phyloP scores from a whole-genome alignment of 1,284 basidiomycete species.

The Austroboletus rostrupii region DNA sequence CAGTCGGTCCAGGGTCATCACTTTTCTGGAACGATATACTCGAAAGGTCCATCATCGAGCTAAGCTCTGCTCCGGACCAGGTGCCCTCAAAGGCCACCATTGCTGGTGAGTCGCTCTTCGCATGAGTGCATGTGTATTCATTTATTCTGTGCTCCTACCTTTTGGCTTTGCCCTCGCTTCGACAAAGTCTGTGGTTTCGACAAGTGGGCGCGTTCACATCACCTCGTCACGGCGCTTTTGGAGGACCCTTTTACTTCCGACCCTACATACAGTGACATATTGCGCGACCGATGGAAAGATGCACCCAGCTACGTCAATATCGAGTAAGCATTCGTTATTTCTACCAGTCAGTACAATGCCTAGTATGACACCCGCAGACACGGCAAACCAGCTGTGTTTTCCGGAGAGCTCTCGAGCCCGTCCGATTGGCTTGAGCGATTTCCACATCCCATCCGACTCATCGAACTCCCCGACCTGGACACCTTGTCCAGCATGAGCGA shows the following conservation, averaged over 20 bases:
- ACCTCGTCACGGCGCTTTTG: constrained; percentile 65
- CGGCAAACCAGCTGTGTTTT: constrained; percentile 19
- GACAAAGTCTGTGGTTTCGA: constrained; percentile 53
- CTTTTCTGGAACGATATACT: constrained; percentile 42
- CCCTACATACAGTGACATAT: constrained; percentile 34
- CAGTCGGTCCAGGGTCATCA: constrained; percentile 19
- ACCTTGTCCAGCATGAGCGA: constrained; percentile 14
- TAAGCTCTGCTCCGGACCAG: constrained; percentile 24
- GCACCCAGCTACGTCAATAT: constrained; percentile 33
- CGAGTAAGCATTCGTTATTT: constrained; percentile 36
- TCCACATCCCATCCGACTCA: constrained; percentile 43
- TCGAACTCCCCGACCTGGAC: constrained; percentile 38
- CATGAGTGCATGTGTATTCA: neutral
- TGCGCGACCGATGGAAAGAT: constrained; percentile 46
- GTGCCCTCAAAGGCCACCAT: constrained; percentile 36
- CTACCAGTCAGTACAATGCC: neutral
- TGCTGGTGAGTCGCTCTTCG: constrained; percentile 38
- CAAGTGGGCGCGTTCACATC: constrained; percentile 44
- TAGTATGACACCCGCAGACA: constrained; percentile 14
- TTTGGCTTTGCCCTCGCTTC: neutral
- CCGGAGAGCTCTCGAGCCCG: constrained; percentile 29
- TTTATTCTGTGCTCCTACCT: neutral
- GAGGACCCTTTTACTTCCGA: constrained; percentile 61
- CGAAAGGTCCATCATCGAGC: constrained; percentile 31
- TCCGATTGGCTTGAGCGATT: constrained; percentile 56